Base-by-base conservation (phyloP, 129 eudicot genomes). In the Flaveria linearis region DNA sequence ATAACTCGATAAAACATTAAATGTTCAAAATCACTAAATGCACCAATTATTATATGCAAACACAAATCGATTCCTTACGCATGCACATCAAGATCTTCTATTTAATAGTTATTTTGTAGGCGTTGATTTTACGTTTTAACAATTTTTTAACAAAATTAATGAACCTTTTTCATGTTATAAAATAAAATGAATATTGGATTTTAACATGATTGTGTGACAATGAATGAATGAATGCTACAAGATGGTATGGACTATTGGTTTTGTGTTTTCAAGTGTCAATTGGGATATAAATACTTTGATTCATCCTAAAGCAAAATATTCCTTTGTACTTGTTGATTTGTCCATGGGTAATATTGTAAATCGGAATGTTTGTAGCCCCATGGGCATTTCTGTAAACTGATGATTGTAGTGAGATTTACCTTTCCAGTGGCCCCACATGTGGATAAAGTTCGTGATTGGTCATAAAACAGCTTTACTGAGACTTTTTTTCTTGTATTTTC, bases 171-270 rank as follows among this genome's bases (percentile, higher is more conserved):
- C 7, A 33, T 55, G 18, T 55, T n/a, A 55, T 55, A 11, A 64
- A 64, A 41, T 49, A n/a, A 64, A 7, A 25, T 43, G 61, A 15
- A 77, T 68, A 43, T 55, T 43, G 16, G 12, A 43, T 26, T 23
- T 20, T 2, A 18, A 39, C 28, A 13, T 30, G 71, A 30, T 22
- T 7, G 67, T n/a, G 9, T 47, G 20, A 52, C 45, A 73, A 77
- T 77, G 87, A 82, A 85, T 83, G 92, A 90, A 86, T 84, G 87
- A 82, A 82, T 66, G 94, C 56, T 69, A 76, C 79, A 73, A 76
- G 72, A 58, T 76, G 76, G 63, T 76, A 62, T 81, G 74, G 60
- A 69, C 74, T 71, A 61, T 76, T 82, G 68, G 78, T 30, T 30
- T 69, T 78, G 72, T 80, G 82, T 80, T 67, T 66, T 77, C 15